These are phyloP conservation scores for Cyclotella distinguenda DNA, from an alignment of 108 stramenopile genomes.

Conservation along the genomic window DNA sequence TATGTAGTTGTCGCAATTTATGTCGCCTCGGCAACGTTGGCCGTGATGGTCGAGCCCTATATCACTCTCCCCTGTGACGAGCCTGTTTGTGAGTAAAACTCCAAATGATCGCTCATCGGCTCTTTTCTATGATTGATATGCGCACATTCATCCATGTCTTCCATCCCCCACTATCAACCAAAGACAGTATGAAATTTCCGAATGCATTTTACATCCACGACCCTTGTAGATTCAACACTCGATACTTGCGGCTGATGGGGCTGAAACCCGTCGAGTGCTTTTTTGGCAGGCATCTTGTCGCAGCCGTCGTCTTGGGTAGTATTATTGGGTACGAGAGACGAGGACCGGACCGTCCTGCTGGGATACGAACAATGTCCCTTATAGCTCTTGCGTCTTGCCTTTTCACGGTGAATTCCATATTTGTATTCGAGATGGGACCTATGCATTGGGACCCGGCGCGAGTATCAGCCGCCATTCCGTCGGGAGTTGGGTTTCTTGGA, in stretches of 20 bases:
- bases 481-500: slow-evolving; percentile 88
- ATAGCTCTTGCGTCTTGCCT: slow-evolving; percentile 85
- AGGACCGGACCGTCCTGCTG: slow-evolving; percentile 60
- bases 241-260: slow-evolving; percentile 27
- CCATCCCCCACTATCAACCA: too few species aligned
- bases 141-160: too few species aligned
- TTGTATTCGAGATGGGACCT: slow-evolving; percentile 81
- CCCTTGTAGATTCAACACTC: too few species aligned
- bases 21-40: too few species aligned
- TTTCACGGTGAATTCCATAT: slow-evolving; percentile 83
- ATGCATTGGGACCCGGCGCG: slow-evolving; percentile 52
- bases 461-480: slow-evolving; percentile 68
- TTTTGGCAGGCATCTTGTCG: slow-evolving; percentile 34
- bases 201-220: too few species aligned
- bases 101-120: too few species aligned
- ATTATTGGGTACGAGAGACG: slow-evolving; percentile 62
- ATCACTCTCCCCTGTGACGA: too few species aligned
- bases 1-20: too few species aligned
- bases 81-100: too few species aligned
- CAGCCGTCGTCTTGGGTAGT: slow-evolving; percentile 44
- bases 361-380: slow-evolving; percentile 73
- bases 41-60: too few species aligned
- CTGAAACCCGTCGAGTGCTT: slow-evolving; percentile 40
- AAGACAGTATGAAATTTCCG: too few species aligned
- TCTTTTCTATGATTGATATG: too few species aligned